These are phyloP conservation scores for Helianthus tuberosus DNA, from an alignment of 129 eudicot genomes.

Conservation along the genomic window DNA sequence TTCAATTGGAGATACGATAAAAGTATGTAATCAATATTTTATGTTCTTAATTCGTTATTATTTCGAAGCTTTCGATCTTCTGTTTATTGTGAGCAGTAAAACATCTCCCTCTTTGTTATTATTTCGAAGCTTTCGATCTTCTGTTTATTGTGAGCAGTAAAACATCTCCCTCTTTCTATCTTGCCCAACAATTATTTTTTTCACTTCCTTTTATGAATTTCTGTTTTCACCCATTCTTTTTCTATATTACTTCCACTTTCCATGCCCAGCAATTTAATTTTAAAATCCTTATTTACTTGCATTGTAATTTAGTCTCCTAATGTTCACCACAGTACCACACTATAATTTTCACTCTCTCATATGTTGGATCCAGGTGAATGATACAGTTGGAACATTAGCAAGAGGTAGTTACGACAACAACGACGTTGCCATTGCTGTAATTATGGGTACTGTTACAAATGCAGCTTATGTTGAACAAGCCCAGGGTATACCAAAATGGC, in stretches of 20 bases:
- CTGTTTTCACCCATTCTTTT: not conserved
- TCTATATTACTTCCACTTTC: not conserved
- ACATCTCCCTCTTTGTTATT: slow-evolving; percentile 13
- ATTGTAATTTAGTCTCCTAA: not conserved
- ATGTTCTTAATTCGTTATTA: slow-evolving; percentile 5
- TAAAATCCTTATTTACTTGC: not conserved
- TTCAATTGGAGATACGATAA: slow-evolving; percentile 89
- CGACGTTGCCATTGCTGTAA: slow-evolving; percentile 71
- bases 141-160: not conserved
- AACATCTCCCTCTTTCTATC: slow-evolving; percentile 8
- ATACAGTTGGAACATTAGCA: slow-evolving; percentile 90
- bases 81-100: not conserved
- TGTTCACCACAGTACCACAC: not conserved
- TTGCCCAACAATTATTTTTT: not conserved
- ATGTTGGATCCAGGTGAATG: slow-evolving; percentile 61
- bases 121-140: slow-evolving; percentile 5
- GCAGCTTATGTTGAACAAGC: slow-evolving; percentile 95
- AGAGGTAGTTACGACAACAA: slow-evolving; percentile 68
- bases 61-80: slow-evolving; percentile 9
- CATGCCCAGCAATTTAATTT: not conserved
- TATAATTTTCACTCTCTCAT: not conserved
- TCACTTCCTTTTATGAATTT: not conserved
- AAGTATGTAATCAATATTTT: slow-evolving; percentile 48
- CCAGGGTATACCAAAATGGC: slow-evolving; percentile 81
- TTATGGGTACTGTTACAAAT: slow-evolving; percentile 87